Base-by-base conservation (phyloP, 1,139 yeast genomes). In the Taphrina confusa region DNA sequence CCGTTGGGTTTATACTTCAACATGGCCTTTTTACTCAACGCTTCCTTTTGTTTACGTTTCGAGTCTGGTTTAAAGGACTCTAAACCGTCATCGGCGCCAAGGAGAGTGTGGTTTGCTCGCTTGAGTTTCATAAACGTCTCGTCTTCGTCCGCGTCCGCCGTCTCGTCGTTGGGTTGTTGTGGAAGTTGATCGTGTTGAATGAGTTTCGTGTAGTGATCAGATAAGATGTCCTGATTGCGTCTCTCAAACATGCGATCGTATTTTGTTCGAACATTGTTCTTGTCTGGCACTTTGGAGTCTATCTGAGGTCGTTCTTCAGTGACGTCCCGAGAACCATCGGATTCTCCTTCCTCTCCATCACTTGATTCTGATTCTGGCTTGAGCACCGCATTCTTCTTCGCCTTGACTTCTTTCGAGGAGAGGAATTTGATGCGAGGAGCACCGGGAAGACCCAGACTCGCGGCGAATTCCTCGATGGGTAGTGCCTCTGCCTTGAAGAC, bases 221-320 rank as follows among this genome's bases (percentile, higher is more conserved):
- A 86, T 62, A 94, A 76, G 31, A 92, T 95, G 52, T 87, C 87
- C 75, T 94, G 98, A 72, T 92, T 94, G 73, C 87, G 80, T 72
- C 99, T 82, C 70, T 88, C 95, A 75, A 94, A 94, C 96, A 92
- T 91, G 66, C 94, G 82, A 73, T 94, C 98, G 70, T 89, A 89
- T 71, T 87, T 92, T 9, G 97, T 92, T 68, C 91, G 81, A 1
- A 82, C 84, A 34, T 74, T 72, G 16, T 69, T 67, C 37, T 73
- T 71, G 25, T 63, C 63, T 1, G 61, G 45, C n/a, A 58, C 68
- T 2, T 73, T 75, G 4, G 74, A 52, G n/a, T 60, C 85, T 91
- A 50, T 91, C 92, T 63, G 85, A 83, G 9, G 82, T 2, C 18
- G 30, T 3, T 4, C 42, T 11, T 5, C 39, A 5, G 50, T 62